A percentile compares a stretch with the other conserved stretches of the same genome.
Conservation (phyloP, 139 green algal genomes). For the Haematococcus sp. region DNA sequence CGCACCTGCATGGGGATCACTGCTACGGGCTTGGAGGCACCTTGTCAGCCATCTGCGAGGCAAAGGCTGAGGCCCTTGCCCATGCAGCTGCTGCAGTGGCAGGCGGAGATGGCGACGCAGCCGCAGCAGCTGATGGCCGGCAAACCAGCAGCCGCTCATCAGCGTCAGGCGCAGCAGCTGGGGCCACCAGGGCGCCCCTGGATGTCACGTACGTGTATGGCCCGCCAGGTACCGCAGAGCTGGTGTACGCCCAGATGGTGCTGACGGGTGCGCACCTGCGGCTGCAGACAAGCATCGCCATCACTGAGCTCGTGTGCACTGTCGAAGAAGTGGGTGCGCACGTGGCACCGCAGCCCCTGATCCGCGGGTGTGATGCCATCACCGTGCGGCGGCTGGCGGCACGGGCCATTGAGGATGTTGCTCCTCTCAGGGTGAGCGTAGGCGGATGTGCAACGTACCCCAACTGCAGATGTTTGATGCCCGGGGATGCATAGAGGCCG, state of each 20-base stretch:
- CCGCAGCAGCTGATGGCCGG: constrained; percentile 15
- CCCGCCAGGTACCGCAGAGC: constrained; percentile 41
- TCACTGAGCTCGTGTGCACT: constrained; percentile 30
- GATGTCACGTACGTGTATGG: constrained; percentile 37
- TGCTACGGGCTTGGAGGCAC: constrained; percentile 83
- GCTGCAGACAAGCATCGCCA: constrained; percentile 36
- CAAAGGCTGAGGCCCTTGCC: constrained; percentile 6
- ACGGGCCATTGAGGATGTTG: neutral
- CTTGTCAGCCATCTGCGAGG: constrained; percentile 33
- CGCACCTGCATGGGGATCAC: constrained; percentile 96
- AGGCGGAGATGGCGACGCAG: neutral
- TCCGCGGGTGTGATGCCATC: neutral
- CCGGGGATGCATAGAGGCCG: no score
- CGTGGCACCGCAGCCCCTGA: neutral
- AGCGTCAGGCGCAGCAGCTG: constrained; percentile 8
- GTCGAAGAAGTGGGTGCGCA: neutral
- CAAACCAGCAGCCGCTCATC: neutral
- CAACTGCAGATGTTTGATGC: no score
- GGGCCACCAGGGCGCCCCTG: neutral
- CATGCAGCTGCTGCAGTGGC: constrained; percentile 1
- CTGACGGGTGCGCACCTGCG: constrained; percentile 19
- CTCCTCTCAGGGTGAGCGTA: constrained; percentile 4
- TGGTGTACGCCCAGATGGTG: constrained; percentile 42
- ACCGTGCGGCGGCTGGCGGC: constrained; percentile 14
- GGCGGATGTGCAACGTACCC: neutral